These are phyloP conservation scores for Penicillium paxilli DNA, from an alignment of 495 filamentous ascomycete species.

Conservation along the genomic window DNA sequence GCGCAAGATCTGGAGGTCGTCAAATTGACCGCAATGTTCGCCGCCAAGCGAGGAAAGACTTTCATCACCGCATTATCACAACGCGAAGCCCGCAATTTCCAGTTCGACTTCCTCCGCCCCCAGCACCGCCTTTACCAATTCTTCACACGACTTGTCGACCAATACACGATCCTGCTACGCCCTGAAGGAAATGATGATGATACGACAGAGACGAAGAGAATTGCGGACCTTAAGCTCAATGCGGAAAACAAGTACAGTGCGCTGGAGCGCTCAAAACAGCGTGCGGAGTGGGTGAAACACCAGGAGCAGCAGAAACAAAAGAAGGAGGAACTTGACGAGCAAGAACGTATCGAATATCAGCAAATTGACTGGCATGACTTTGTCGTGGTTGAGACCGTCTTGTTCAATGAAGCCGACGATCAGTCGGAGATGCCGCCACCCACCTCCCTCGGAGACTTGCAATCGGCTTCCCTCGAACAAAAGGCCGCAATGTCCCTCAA, in stretches of 20 bases:
- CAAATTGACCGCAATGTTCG: conserved; percentile 83
- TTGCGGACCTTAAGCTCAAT: conserved; percentile 75
- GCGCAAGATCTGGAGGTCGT: conserved; percentile 94
- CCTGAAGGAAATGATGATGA: conserved; percentile 65
- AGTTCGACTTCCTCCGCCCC: conserved; percentile 95
- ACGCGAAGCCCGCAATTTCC: conserved; percentile 85
- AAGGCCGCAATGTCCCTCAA: conserved; percentile 86
- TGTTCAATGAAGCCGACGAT: conserved; percentile 88
- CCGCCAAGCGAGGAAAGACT: conserved; percentile 84
- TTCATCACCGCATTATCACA: conserved; percentile 89
- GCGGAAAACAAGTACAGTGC: conserved; percentile 76
- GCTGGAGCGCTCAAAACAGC: conserved; percentile 73
- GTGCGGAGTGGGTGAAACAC: conserved; percentile 84
- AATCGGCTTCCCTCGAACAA: conserved; percentile 91
- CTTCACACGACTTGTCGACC: conserved; percentile 87
- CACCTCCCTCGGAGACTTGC: conserved; percentile 83
- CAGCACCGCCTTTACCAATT: conserved; percentile 95
- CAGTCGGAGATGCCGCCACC: conserved; percentile 84
- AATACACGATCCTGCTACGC: conserved; percentile 82
- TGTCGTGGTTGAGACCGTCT: conserved; percentile 91
- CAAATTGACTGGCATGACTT: conserved; percentile 99
- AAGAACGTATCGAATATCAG: conserved; percentile 79
- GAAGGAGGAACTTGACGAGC: conserved; percentile 85
- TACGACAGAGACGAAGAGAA: conserved; percentile 66
- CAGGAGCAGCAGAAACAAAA: conserved; percentile 84